These are phyloP conservation scores for Pelargonium citronellum DNA, from an alignment of 441 rosid genomes.

Conservation along the genomic window DNA sequence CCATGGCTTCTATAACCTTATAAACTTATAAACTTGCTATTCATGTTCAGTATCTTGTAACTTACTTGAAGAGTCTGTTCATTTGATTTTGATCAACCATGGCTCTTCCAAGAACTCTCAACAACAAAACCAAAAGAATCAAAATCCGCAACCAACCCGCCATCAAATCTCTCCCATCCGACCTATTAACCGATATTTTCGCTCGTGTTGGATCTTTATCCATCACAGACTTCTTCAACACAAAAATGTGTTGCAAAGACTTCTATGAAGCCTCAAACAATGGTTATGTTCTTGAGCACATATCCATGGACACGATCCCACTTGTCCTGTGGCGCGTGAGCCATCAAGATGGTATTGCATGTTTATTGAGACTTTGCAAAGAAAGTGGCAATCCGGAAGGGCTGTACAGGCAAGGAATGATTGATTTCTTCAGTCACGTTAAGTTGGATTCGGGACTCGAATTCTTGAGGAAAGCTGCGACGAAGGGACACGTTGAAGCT, in stretches of 20 bases:
- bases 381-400: slow-evolving; percentile 18
- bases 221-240: slow-evolving; percentile 11
- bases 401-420: slow-evolving; percentile 18
- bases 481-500: slow-evolving; percentile 8
- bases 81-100: no score
- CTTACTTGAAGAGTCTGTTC: no score
- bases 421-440: slow-evolving; percentile 9
- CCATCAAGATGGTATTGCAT: no score
- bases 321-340: background rate
- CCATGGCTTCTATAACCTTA: no score
- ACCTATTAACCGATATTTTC: slow-evolving; percentile 22
- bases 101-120: no score
- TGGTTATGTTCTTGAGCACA: slow-evolving; percentile 13
- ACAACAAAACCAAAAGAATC: background rate
- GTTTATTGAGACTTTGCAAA: no score
- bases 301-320: slow-evolving; percentile 13
- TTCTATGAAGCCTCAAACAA: slow-evolving; percentile 19
- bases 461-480: slow-evolving; percentile 7
- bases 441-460: background rate
- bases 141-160: background rate
- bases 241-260: slow-evolving; percentile 21
- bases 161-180: slow-evolving; percentile 20
- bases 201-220: slow-evolving; percentile 22
- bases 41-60: no score
- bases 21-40: no score